Evolutionary conservation across 2,329 filamentous ascomycete genomes (phyloP).

Genomic region (Ceratocystiopsis sp.): DNA sequence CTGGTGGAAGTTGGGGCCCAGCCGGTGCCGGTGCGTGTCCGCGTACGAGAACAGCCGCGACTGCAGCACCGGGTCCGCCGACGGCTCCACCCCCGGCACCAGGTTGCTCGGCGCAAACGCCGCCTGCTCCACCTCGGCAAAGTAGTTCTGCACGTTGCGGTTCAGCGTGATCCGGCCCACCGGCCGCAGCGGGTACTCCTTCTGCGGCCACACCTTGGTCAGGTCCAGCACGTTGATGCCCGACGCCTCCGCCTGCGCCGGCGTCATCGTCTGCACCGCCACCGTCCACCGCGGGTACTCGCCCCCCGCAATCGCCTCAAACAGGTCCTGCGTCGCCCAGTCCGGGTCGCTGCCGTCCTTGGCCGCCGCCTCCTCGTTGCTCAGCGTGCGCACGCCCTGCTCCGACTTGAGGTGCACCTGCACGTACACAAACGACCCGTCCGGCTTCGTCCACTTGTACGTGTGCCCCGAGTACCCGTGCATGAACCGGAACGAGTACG

Average conservation of each 20-base stretch:
- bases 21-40: slow-evolving; percentile 44
- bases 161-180: slow-evolving; percentile 49
- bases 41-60: slow-evolving; percentile 43
- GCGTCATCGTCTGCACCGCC: slow-evolving; percentile 45
- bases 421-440: slow-evolving; percentile 48
- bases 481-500: slow-evolving; percentile 48
- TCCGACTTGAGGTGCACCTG: slow-evolving; percentile 48
- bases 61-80: slow-evolving; percentile 45
- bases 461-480: slow-evolving; percentile 53
- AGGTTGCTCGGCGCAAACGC: slow-evolving; percentile 48
- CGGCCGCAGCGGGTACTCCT: slow-evolving; percentile 40
- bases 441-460: slow-evolving; percentile 47
- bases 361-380: slow-evolving; percentile 35
- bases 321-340: slow-evolving; percentile 45
- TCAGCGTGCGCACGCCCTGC: slow-evolving; percentile 44
- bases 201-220: slow-evolving; percentile 53
- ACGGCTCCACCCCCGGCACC: slow-evolving; percentile 45
- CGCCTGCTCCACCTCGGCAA: slow-evolving; percentile 51
- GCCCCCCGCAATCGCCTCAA: slow-evolving; percentile 42
- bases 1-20: slow-evolving; percentile 48
- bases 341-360: slow-evolving; percentile 42
- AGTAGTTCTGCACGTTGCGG: slow-evolving; percentile 49
- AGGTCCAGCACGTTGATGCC: slow-evolving; percentile 50
- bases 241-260: slow-evolving; percentile 43
- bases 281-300: slow-evolving; percentile 47